These are phyloP conservation scores for Caloboletus firmus DNA, from an alignment of 1,284 basidiomycete genomes.

Conservation along the genomic window DNA sequence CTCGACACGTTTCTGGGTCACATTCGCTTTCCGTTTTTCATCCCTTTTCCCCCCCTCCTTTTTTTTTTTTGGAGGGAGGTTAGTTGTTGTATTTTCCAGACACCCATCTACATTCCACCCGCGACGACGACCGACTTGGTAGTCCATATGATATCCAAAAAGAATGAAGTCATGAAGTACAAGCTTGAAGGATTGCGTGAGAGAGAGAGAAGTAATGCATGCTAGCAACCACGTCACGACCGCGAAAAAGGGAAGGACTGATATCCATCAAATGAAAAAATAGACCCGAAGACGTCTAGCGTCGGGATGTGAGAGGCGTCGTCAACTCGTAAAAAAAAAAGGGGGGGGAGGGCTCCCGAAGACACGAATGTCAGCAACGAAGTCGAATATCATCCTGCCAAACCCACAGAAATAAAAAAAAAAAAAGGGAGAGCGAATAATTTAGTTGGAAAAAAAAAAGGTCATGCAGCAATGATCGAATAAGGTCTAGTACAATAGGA, in stretches of 20 bases:
- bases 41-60: not conserved
- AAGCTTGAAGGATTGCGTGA: not conserved
- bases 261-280: not conserved
- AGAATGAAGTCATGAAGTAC: not conserved
- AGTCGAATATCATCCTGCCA: conserved; percentile 4
- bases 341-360: not conserved
- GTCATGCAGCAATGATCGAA: conserved; percentile 18
- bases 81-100: conserved; percentile 9
- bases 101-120: conserved; percentile 10
- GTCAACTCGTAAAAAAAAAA: not conserved
- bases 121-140: conserved; percentile 4
- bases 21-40: not conserved
- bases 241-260: not conserved
- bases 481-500: conserved; percentile 31
- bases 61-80: not conserved
- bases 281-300: not conserved
- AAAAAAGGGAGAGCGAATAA: conserved; percentile 22
- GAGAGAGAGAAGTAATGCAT: not conserved
- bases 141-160: conserved; percentile 26
- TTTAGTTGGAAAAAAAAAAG: conserved; percentile 12
- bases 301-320: too few species aligned
- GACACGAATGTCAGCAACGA: conserved; percentile 2
- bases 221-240: not conserved
- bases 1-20: not conserved
- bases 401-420: not conserved